Evolutionary conservation across 2,329 filamentous ascomycete species (phyloP), one percentile per base, ranked within the genome.

Genomic region (Aureobasidium sp.): DNA sequence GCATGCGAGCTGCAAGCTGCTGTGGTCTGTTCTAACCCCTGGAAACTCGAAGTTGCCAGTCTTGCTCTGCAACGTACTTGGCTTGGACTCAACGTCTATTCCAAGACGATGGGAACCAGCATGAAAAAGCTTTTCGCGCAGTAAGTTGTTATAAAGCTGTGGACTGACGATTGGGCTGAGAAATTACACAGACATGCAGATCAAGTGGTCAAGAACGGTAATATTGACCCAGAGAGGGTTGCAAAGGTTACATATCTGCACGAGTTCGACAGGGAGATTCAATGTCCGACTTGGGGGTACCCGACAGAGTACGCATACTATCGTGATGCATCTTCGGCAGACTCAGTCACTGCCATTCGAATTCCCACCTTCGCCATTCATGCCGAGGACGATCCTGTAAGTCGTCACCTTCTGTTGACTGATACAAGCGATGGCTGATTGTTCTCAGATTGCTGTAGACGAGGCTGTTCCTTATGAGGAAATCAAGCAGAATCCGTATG

Each of bases 301-400:
- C 91, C 92, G 2, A 96, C 92, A 0, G 92, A 95, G 72, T 86
- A 86, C 13, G 89, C 92, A 1, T 99, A 99, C 74, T 97, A 99
- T 72, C 85, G 94, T 50, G 95, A 97, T 76, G 90, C 93, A 5
- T 90, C 90, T 5, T 96, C 90, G 3, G 81, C 83, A 6, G 94
- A 99, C 72, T 85, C 89, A 0, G 74, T 97, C 34, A 76, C 95
- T 21, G 83, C 82, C 0, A 88, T 96, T 53, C 84, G 86, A 58
- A 89, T 96, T 53, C 94, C 95, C 0, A 87, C 95, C 61, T 78
- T 99, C 54, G 89, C 87, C 2, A 80, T 99, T 42, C 89, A 96
- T 68, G 90, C 93, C 1, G 83, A 85, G 64, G 95, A 99, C 73
- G 94, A 99, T 70, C 94, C 94, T 6, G 89, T 93, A 76, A 73